Evolutionary conservation across 2,329 filamentous ascomycete species (phyloP), one percentile per base, ranked within the genome.

Genomic region (Venturia pyrina): DNA sequence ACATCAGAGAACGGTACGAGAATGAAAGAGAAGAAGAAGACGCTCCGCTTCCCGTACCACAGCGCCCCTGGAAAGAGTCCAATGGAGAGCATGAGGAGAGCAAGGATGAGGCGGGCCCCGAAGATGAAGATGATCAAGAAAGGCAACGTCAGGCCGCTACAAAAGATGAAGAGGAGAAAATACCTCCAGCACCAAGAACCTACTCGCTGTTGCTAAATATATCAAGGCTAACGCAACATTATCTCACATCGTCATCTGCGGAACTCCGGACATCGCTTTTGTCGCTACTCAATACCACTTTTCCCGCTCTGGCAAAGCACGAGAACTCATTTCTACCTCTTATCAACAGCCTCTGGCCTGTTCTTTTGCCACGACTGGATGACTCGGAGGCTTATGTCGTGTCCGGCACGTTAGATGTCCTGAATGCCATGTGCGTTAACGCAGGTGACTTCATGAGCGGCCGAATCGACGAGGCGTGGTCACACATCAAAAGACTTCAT

Each of bases 271-370:
- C 86, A 40, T 90, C 89, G 0, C 82, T 99, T 3, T 84, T 99
- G 11, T 84, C 86, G 19, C 85, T 98, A 6, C 83, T 98, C 15
- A 79, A 83, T 34, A 91, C 87, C 0, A 88, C 91, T 3, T 84
- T 89, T 5, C 85, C 88, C 0, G 83, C 89, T 0, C 83, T 99
- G 3, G 85, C 89, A 0, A 81, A 81, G 3, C 87, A 97, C 69
- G 89, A 96, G 73, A 87, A 93, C 68, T 85, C 87, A 0, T 97
- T 96, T 73, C 78, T 99, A 1, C 95, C 95, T 0, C 82, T 98
- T 0, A 87, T 98, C 70, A 95, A 98, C 75, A 88, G 89, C 3
- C 80, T 98, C 8, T 99, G 93, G 93, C 92, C 93, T 0, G 88
- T 96, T 7, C 79, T 96, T 5, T 78, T 88, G 1, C 80, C 82